These are phyloP conservation scores for Sutorius australiensis DNA, from an alignment of 768 basidiomycete species.

Conservation along the genomic window DNA sequence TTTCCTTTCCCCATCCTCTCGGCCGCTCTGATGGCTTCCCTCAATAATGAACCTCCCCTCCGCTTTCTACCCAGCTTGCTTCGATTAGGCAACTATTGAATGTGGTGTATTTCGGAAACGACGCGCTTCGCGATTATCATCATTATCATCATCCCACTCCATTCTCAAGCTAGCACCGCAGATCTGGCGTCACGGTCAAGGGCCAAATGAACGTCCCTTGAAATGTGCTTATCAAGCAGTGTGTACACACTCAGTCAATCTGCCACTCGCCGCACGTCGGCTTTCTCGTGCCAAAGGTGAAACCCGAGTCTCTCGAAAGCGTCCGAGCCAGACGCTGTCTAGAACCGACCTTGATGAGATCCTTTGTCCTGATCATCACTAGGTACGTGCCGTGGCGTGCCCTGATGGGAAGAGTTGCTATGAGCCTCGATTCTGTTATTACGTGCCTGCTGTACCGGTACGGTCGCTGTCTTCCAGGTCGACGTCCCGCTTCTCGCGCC, in stretches of 20 bases:
- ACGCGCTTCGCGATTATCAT: conserved; percentile 20
- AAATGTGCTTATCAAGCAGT: conserved; percentile 9
- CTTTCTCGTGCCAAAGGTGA: conserved; percentile 8
- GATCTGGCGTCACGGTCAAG: conserved; percentile 17
- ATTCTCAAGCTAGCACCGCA: conserved; percentile 16
- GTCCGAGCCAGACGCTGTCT: conserved; percentile 5
- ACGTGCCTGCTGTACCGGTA: conserved; percentile 4
- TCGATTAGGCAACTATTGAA: conserved; percentile 15
- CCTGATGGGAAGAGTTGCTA: background rate
- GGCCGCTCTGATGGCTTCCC: conserved; percentile 6
- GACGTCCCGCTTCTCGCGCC: background rate
- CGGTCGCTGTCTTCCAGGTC: background rate
- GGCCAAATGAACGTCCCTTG: conserved; percentile 13
- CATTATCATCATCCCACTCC: background rate
- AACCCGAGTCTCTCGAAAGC: conserved; percentile 3
- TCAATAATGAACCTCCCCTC: conserved; percentile 7
- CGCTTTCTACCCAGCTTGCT: conserved; percentile 3
- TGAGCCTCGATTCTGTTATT: background rate
- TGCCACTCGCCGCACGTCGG: conserved; percentile 2
- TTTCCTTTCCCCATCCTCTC: conserved; percentile 13
- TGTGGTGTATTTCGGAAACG: conserved; percentile 5
- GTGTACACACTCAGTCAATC: conserved; percentile 11
- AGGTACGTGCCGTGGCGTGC: conserved; percentile 8
- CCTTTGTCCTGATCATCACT: background rate
- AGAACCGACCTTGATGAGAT: conserved; percentile 3